Conservation (phyloP, 2,329 filamentous ascomycete genomes). For the Venturia aucupariae region DNA sequence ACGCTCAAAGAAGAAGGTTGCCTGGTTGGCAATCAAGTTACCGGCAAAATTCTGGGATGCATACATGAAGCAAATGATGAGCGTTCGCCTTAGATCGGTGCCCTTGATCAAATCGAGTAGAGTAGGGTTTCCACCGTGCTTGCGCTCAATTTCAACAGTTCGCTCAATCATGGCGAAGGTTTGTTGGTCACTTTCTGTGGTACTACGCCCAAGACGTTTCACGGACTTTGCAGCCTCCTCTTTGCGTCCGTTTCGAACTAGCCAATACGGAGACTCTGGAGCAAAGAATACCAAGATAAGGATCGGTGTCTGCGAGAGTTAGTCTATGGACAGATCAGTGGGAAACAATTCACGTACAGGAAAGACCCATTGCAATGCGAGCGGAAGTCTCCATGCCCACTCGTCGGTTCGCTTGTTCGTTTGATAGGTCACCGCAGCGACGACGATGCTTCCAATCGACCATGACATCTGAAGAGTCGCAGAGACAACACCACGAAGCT, state of each 20-base stretch:
- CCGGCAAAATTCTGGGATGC: slow-evolving; percentile 37
- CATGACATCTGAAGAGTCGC: slow-evolving; percentile 56
- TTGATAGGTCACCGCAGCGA: slow-evolving; percentile 46
- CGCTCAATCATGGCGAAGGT: slow-evolving; percentile 89
- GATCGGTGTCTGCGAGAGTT: background rate
- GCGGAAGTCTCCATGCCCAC: slow-evolving; percentile 45
- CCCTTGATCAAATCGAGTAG: slow-evolving; percentile 82
- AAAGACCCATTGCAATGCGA: slow-evolving; percentile 48
- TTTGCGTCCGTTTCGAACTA: slow-evolving; percentile 55
- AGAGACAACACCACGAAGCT: slow-evolving; percentile 46
- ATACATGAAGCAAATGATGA: slow-evolving; percentile 49
- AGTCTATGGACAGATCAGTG: slow-evolving; percentile 31
- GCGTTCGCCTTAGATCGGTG: slow-evolving; percentile 67
- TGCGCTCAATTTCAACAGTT: slow-evolving; percentile 70
- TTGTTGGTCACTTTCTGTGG: slow-evolving; percentile 55
- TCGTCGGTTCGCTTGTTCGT: slow-evolving; percentile 38
- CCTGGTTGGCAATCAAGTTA: slow-evolving; percentile 55
- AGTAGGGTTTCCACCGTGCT: slow-evolving; percentile 62
- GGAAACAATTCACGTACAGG: slow-evolving; percentile 38
- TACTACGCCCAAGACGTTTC: slow-evolving; percentile 52
- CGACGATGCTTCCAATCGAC: slow-evolving; percentile 61
- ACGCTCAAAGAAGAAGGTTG: slow-evolving; percentile 52
- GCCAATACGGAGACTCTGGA: slow-evolving; percentile 65
- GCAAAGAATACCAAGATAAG: slow-evolving; percentile 54
- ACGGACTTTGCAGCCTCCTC: slow-evolving; percentile 59